Conservation (phyloP, 768 basidiomycete species). For the Lyophyllum shimeji region DNA sequence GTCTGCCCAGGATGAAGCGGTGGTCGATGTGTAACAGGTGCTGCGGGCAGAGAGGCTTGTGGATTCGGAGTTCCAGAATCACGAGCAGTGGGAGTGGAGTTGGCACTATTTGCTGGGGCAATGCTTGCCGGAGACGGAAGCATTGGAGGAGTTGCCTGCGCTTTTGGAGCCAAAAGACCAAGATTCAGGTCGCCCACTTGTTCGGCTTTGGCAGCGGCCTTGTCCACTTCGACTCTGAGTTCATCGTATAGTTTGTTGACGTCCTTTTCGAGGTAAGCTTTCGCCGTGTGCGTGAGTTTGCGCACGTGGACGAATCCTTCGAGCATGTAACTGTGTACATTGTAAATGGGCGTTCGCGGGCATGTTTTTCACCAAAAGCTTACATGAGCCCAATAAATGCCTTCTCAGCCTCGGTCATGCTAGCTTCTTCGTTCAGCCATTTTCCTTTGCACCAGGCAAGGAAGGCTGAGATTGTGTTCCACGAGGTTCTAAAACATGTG, state of each 20-base stretch:
- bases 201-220: conserved; percentile 40
- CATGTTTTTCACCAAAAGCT: conserved; percentile 30
- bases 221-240: conserved; percentile 36
- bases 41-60: conserved; percentile 28
- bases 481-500: conserved; percentile 58
- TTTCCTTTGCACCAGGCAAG: conserved; percentile 73
- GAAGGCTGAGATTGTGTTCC: conserved; percentile 69
- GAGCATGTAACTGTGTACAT: conserved; percentile 65
- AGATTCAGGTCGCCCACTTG: conserved; percentile 26
- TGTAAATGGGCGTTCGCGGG: conserved; percentile 28
- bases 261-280: conserved; percentile 35
- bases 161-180: conserved; percentile 33
- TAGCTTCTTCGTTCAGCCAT: conserved; percentile 52
- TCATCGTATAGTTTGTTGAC: conserved; percentile 36
- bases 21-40: conserved; percentile 30
- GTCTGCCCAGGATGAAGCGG: conserved; percentile 28
- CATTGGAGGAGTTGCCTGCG: conserved; percentile 64
- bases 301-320: conserved; percentile 67
- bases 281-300: conserved; percentile 33
- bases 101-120: conserved; percentile 64
- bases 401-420: conserved; percentile 49
- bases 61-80: conserved; percentile 56
- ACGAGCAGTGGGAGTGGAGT: conserved; percentile 72
- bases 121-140: conserved; percentile 78
- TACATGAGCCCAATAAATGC: conserved; percentile 83